Conservation (phyloP, 1,284 basidiomycete species). For the Cryptococcus sp. region DNA sequence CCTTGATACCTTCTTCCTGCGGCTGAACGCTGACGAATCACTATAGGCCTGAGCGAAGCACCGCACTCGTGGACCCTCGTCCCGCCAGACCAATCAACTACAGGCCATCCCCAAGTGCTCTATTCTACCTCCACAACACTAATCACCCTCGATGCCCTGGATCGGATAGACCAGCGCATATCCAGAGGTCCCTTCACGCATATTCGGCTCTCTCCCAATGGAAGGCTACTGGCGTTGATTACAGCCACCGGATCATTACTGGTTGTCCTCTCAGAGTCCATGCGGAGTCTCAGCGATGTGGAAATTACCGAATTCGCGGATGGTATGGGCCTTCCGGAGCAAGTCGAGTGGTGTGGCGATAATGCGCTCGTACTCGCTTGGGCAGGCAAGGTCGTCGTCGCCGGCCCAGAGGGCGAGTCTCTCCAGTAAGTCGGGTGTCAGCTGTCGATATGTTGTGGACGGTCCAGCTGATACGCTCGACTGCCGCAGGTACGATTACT, state of each 20-base stretch:
- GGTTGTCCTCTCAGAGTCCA: conserved; percentile 93
- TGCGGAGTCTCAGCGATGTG: conserved; percentile 83
- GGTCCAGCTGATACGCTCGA: too few relatives aligned
- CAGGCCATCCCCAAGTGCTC: conserved; percentile 82
- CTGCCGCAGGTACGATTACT: conserved; percentile 72
- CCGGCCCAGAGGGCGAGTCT: conserved; percentile 88
- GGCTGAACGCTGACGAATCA: neutral
- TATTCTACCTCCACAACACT: conserved; percentile 74
- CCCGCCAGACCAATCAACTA: conserved; percentile 80
- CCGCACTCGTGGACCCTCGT: conserved; percentile 82
- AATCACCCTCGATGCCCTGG: conserved; percentile 78
- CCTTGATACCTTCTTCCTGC: too few relatives aligned
- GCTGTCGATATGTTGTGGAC: neutral
- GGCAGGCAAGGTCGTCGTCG: conserved; percentile 72
- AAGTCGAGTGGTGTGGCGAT: conserved; percentile 94
- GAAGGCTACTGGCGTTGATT: conserved; percentile 84
- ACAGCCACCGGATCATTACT: conserved; percentile 73
- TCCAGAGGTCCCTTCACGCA: conserved; percentile 84
- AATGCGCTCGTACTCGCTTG: conserved; percentile 89
- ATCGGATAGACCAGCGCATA: conserved; percentile 82
- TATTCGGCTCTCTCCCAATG: conserved; percentile 87
- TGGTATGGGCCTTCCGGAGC: conserved; percentile 53
- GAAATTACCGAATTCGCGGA: conserved; percentile 57
- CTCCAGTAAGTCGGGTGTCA: conserved; percentile 64
- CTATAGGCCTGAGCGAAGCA: conserved; percentile 67